Evolutionary conservation across 2,329 filamentous ascomycete species (phyloP).

Genomic region (Penicillium polonicum): DNA sequence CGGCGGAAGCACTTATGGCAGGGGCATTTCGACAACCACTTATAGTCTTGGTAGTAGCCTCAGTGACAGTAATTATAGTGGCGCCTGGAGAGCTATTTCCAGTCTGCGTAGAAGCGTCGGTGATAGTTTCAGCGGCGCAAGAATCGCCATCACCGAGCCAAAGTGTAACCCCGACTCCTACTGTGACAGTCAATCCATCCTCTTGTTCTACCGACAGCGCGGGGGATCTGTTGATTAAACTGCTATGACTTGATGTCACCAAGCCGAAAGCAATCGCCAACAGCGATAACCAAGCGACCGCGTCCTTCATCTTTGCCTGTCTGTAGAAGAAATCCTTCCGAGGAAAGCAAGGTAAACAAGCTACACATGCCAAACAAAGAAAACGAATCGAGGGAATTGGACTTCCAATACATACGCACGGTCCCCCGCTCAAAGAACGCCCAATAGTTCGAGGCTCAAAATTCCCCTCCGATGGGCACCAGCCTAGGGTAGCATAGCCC

Average conservation of each 20-base stretch:
- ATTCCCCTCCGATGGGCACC: neutral
- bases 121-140: constrained; percentile 3
- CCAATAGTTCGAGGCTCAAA: neutral
- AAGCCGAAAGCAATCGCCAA: constrained; percentile 6
- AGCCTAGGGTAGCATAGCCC: neutral
- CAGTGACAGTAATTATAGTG: neutral
- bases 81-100: neutral
- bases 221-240: neutral
- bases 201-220: neutral
- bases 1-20: neutral
- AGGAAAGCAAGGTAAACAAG: neutral
- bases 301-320: constrained; percentile 12
- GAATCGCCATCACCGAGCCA: constrained; percentile 10
- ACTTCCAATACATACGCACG: neutral
- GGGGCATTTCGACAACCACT: neutral
- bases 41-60: neutral
- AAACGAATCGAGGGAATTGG: neutral
- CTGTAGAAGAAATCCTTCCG: neutral
- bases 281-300: constrained; percentile 11
- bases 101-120: neutral
- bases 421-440: neutral
- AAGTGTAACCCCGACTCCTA: constrained; percentile 8
- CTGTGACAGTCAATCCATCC: neutral
- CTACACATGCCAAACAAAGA: neutral
- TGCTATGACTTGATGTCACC: neutral